phyloP scores from a whole-genome alignment of 2,329 filamentous ascomycete species.

The Gnomoniopsis sp. region DNA sequence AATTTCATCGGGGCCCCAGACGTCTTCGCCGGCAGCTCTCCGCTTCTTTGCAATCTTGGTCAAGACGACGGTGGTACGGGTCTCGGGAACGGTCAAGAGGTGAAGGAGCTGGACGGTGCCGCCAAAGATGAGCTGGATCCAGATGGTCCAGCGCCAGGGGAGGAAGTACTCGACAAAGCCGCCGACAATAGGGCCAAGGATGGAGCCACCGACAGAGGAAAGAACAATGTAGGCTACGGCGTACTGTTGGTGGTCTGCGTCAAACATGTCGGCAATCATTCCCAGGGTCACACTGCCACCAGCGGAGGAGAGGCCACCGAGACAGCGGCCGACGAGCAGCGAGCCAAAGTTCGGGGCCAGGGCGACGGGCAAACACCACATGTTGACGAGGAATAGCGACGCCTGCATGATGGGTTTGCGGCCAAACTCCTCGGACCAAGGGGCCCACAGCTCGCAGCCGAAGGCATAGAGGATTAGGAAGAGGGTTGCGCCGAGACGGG shows the following conservation, averaged over 20 bases:
- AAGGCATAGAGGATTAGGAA: slow-evolving; percentile 81
- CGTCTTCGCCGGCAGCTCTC: slow-evolving; percentile 58
- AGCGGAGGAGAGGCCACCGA: slow-evolving; percentile 68
- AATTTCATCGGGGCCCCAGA: slow-evolving; percentile 73
- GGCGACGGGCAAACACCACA: slow-evolving; percentile 71
- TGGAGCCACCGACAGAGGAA: slow-evolving; percentile 73
- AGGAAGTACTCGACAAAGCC: slow-evolving; percentile 69
- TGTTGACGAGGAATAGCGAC: slow-evolving; percentile 71
- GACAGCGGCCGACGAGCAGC: slow-evolving; percentile 65
- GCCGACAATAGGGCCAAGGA: slow-evolving; percentile 74
- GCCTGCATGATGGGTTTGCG: slow-evolving; percentile 72
- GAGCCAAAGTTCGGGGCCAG: slow-evolving; percentile 70
- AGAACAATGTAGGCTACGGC: slow-evolving; percentile 75
- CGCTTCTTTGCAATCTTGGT: slow-evolving; percentile 74
- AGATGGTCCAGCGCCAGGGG: slow-evolving; percentile 67
- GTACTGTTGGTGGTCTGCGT: slow-evolving; percentile 68
- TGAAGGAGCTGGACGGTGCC: slow-evolving; percentile 65
- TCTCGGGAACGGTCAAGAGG: slow-evolving; percentile 71
- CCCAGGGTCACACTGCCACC: slow-evolving; percentile 71
- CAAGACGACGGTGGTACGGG: slow-evolving; percentile 72
- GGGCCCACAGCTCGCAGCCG: slow-evolving; percentile 84
- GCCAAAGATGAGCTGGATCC: slow-evolving; percentile 81
- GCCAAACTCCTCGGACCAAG: slow-evolving; percentile 81
- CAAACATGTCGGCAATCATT: slow-evolving; percentile 74
- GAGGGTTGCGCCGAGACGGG: slow-evolving; percentile 70